Evolutionary conservation across 176 grass and related monocot genomes (phyloP).

Genomic region (Phoenix dactylifera): DNA sequence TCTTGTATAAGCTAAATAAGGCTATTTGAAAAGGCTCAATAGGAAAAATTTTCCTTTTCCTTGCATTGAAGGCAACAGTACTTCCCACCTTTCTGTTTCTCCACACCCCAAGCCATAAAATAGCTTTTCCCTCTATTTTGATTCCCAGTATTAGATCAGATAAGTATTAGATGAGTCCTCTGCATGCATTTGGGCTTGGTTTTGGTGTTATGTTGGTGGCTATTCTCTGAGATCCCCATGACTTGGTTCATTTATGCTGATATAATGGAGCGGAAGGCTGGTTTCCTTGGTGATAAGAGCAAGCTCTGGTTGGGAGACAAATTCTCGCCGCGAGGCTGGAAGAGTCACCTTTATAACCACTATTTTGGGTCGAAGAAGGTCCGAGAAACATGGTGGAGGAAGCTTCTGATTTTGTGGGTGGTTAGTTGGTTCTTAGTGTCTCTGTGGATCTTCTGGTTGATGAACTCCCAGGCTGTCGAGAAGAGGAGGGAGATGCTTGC

Average conservation of each 20-base stretch:
- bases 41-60: neutral
- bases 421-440: slow-evolving; percentile 10
- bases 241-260: slow-evolving; percentile 43
- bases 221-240: slow-evolving; percentile 22
- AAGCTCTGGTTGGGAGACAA: slow-evolving; percentile 39
- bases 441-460: slow-evolving; percentile 13
- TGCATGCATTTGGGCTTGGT: slow-evolving; percentile 15
- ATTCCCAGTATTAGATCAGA: no score
- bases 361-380: slow-evolving; percentile 37
- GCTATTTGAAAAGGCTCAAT: neutral
- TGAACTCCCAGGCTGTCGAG: slow-evolving; percentile 28
- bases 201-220: slow-evolving; percentile 6
- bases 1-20: neutral
- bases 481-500: slow-evolving; percentile 62
- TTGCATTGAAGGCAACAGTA: slow-evolving; percentile 12
- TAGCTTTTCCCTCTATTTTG: neutral
- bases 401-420: slow-evolving; percentile 46
- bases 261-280: slow-evolving; percentile 35
- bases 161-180: slow-evolving; percentile 8
- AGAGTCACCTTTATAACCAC: slow-evolving; percentile 34
- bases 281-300: slow-evolving; percentile 23
- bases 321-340: slow-evolving; percentile 36
- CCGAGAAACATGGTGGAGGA: slow-evolving; percentile 30
- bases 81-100: neutral
- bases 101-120: neutral